Conservation (phyloP, 2,329 filamentous ascomycete species). For the Venturiaceae sp. region DNA sequence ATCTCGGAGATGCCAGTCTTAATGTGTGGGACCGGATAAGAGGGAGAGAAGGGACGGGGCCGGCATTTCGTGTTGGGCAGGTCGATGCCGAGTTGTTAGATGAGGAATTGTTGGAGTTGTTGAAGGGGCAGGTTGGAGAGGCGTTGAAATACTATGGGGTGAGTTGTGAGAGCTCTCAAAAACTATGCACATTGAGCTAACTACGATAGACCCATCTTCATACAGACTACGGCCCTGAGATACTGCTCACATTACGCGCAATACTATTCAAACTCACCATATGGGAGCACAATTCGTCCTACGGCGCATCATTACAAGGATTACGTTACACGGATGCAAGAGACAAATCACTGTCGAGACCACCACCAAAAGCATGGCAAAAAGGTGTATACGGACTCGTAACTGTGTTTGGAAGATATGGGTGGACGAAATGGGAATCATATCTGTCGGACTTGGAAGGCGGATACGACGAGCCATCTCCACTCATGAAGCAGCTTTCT, state of each 20-base stretch:
- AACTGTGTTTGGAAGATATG: conserved; percentile 80
- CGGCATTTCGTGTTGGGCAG: conserved; percentile 87
- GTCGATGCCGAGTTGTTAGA: conserved; percentile 93
- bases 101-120: conserved; percentile 77
- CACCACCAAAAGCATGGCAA: conserved; percentile 63
- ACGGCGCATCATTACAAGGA: conserved; percentile 88
- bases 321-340: conserved; percentile 83
- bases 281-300: conserved; percentile 94
- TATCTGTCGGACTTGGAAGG: conserved; percentile 71
- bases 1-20: conserved; percentile 38
- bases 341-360: conserved; percentile 22
- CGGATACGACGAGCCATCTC: conserved; percentile 50
- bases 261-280: conserved; percentile 89
- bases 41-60: conserved; percentile 67
- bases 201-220: conserved; percentile 48
- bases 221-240: conserved; percentile 83
- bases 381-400: conserved; percentile 76
- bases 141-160: conserved; percentile 76
- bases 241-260: conserved; percentile 64
- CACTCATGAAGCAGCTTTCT: conserved; percentile 48
- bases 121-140: conserved; percentile 79
- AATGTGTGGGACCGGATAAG: conserved; percentile 61
- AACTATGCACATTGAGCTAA: neutral
- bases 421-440: conserved; percentile 85
- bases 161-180: neutral